phyloP scores from a whole-genome alignment of 106 monocot genomes.

The Phalaenopsis equestris region DNA sequence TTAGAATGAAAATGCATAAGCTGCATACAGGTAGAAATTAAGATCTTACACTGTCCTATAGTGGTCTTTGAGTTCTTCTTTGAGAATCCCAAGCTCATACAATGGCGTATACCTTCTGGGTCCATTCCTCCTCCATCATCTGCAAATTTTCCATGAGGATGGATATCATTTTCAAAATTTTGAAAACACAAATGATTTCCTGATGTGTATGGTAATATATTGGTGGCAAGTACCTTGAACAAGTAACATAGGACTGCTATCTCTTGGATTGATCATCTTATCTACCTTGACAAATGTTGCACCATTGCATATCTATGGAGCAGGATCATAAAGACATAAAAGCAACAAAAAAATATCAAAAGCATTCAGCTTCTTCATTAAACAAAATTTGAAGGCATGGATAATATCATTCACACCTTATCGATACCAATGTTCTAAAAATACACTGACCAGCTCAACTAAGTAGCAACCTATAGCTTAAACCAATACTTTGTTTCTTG shows the following conservation, averaged over 20 bases:
- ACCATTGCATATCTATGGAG: slow-evolving; percentile 56
- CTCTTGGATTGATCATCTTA: slow-evolving; percentile 43
- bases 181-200: not conserved
- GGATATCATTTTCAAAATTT: not conserved
- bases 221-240: slow-evolving; percentile 51
- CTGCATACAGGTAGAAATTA: not conserved
- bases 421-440: slow-evolving; percentile 1
- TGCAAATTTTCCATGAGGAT: slow-evolving; percentile 16
- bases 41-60: slow-evolving; percentile 75
- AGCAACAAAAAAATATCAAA: not conserved
- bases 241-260: slow-evolving; percentile 62
- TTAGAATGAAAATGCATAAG: not conserved
- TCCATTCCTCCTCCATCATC: slow-evolving; percentile 98
- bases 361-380: not conserved
- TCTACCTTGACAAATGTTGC: slow-evolving; percentile 81
- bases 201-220: not conserved
- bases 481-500: not conserved
- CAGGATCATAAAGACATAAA: not conserved
- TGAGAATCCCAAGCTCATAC: slow-evolving; percentile 96
- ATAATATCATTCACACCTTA: not conserved
- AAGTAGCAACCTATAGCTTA: not conserved
- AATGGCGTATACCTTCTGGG: slow-evolving; percentile 66
- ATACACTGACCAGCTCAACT: not conserved
- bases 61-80: slow-evolving; percentile 64
- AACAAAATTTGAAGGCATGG: not conserved